These are phyloP conservation scores for Emergomyces orientalis DNA, from an alignment of 2,329 filamentous ascomycete species.

Conservation along the genomic window DNA sequence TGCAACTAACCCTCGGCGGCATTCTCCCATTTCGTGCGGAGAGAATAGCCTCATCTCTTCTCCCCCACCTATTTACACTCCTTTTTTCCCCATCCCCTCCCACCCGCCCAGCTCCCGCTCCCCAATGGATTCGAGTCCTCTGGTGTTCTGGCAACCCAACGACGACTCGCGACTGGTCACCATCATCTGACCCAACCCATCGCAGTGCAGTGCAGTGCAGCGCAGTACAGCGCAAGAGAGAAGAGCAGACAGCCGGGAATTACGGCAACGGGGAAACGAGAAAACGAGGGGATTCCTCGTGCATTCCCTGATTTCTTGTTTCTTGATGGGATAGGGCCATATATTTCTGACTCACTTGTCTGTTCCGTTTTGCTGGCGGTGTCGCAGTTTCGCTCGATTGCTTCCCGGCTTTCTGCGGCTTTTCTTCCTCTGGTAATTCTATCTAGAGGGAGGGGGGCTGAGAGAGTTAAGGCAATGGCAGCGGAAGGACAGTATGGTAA, in stretches of 20 bases:
- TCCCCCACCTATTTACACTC: background rate
- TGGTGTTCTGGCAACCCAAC: slow-evolving; percentile 4
- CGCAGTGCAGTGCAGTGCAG: background rate
- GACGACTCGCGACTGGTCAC: slow-evolving; percentile 4
- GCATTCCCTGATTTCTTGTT: background rate
- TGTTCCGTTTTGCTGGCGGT: background rate
- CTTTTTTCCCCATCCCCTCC: background rate
- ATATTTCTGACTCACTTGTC: background rate
- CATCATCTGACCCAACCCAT: background rate
- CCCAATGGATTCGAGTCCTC: slow-evolving; percentile 7
- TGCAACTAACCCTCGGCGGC: background rate
- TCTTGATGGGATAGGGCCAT: background rate
- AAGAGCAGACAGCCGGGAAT: background rate
- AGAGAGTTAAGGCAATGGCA: background rate
- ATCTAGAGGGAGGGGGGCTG: background rate
- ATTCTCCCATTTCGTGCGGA: slow-evolving; percentile 3
- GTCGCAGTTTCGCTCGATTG: background rate
- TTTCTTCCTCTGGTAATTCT: background rate
- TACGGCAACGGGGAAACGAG: background rate
- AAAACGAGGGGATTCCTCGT: background rate
- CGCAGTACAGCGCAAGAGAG: background rate
- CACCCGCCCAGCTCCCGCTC: background rate
- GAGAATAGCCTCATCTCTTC: slow-evolving; percentile 4
- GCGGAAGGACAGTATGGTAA: background rate
- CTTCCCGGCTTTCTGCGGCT: background rate